Conservation (phyloP, 129 eudicot genomes). For the Heracleum sosnowskyi region DNA sequence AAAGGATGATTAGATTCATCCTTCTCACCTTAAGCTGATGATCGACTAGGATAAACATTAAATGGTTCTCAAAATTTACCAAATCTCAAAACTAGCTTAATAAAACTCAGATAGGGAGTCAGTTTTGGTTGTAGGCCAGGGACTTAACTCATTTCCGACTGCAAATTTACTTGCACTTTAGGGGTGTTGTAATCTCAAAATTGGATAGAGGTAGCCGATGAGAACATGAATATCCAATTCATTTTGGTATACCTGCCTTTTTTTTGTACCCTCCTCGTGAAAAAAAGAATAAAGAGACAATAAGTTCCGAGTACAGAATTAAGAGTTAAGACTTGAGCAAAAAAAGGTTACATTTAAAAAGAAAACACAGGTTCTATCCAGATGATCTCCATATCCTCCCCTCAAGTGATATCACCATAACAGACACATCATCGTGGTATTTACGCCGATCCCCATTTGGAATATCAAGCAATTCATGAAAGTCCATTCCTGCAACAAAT, state of each 20-base stretch:
- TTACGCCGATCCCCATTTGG: constrained; percentile 87
- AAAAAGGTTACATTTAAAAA: not conserved
- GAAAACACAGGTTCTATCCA: constrained; percentile 19
- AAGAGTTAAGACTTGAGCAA: not conserved
- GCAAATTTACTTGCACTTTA: too few relatives aligned
- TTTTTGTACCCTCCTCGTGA: not conserved
- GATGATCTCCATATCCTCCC: constrained; percentile 94
- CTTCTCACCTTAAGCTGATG: too few relatives aligned
- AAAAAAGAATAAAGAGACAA: not conserved
- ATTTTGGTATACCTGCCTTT: not conserved
- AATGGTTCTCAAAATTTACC: not conserved
- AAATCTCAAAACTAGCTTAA: not conserved
- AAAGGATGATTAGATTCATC: too few relatives aligned
- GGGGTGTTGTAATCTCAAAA: not conserved
- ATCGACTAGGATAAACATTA: too few relatives aligned
- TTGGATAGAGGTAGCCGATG: not conserved
- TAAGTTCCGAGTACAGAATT: not conserved
- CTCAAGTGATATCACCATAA: constrained; percentile 85
- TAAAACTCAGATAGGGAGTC: not conserved
- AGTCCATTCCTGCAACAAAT: constrained; percentile 65
- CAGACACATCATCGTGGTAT: constrained; percentile 93
- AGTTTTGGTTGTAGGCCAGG: not conserved
- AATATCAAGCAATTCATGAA: constrained; percentile 77
- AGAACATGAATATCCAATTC: not conserved
- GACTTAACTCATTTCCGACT: not conserved